Conservation (phyloP, 768 basidiomycete species). For the Coprinopsis marcescibilis region DNA sequence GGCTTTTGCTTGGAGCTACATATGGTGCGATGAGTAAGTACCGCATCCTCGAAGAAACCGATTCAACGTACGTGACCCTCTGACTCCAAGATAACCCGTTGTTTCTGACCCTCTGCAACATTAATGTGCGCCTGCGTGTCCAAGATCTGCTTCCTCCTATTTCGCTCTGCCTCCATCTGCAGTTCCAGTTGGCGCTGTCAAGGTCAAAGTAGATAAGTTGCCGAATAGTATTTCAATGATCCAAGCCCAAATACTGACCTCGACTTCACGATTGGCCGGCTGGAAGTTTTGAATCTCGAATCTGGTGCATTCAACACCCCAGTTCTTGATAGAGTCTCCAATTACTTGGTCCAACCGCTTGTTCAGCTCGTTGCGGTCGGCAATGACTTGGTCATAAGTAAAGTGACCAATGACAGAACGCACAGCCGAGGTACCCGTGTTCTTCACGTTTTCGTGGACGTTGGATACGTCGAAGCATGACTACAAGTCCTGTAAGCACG, state of each 20-base stretch:
- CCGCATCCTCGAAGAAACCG: not conserved
- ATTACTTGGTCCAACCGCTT: conserved; percentile 41
- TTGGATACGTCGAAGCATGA: conserved; percentile 48
- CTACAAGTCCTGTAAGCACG: conserved; percentile 10
- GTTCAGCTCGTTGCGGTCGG: conserved; percentile 50
- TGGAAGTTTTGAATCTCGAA: conserved; percentile 59
- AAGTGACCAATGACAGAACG: conserved; percentile 50
- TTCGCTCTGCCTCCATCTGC: conserved; percentile 55
- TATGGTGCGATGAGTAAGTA: not conserved
- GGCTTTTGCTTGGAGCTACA: conserved; percentile 45
- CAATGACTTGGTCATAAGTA: conserved; percentile 46
- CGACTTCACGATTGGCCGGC: conserved; percentile 54
- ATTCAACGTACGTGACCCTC: conserved; percentile 33
- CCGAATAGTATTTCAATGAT: not conserved
- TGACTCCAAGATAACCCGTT: conserved; percentile 48
- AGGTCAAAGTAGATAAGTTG: not conserved
- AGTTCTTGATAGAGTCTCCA: conserved; percentile 46
- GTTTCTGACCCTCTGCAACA: conserved; percentile 54
- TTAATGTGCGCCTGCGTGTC: conserved; percentile 56
- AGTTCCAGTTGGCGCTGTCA: conserved; percentile 50
- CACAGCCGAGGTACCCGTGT: conserved; percentile 50
- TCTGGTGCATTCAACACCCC: conserved; percentile 54
- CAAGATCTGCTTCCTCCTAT: conserved; percentile 48
- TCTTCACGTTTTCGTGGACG: conserved; percentile 42
- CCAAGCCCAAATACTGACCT: conserved; percentile 28